phyloP scores from a whole-genome alignment of 2,329 filamentous ascomycete species.

The Microdochium bolleyi region DNA sequence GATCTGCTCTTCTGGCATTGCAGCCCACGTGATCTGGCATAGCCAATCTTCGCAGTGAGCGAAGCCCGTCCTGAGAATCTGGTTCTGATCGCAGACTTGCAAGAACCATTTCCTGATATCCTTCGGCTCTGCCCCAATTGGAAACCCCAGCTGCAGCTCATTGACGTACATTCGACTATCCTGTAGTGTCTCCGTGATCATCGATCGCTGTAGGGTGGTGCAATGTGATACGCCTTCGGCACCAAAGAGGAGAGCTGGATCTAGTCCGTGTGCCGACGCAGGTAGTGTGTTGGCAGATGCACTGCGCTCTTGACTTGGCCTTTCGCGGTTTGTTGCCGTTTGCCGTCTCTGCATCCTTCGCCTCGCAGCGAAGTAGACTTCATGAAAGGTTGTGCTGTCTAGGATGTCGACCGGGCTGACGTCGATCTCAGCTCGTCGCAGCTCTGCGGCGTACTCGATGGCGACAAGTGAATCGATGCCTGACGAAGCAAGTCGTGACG shows the following conservation, averaged over 20 bases:
- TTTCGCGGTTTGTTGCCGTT: background rate
- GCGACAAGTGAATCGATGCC: constrained; percentile 33
- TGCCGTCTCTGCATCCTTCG: background rate
- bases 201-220: constrained; percentile 67
- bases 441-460: constrained; percentile 48
- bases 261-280: background rate
- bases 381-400: constrained; percentile 35
- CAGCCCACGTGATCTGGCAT: constrained; percentile 56
- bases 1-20: constrained; percentile 34
- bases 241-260: constrained; percentile 8
- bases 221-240: constrained; percentile 48
- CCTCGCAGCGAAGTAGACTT: constrained; percentile 4
- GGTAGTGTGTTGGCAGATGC: background rate
- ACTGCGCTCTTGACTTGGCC: background rate
- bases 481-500: constrained; percentile 18
- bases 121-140: constrained; percentile 20
- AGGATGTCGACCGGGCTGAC: constrained; percentile 56
- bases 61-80: constrained; percentile 71
- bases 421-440: constrained; percentile 49
- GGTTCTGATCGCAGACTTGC: constrained; percentile 44
- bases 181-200: constrained; percentile 66
- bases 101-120: constrained; percentile 41
- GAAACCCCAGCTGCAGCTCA: constrained; percentile 58
- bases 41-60: constrained; percentile 43
- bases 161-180: constrained; percentile 66